Percentiles rank a stretch among this genome's conserved stretches.
Evolutionary conservation across 83 land plant species (phyloP).

Genomic region (Diphasiastrum complanatum): DNA sequence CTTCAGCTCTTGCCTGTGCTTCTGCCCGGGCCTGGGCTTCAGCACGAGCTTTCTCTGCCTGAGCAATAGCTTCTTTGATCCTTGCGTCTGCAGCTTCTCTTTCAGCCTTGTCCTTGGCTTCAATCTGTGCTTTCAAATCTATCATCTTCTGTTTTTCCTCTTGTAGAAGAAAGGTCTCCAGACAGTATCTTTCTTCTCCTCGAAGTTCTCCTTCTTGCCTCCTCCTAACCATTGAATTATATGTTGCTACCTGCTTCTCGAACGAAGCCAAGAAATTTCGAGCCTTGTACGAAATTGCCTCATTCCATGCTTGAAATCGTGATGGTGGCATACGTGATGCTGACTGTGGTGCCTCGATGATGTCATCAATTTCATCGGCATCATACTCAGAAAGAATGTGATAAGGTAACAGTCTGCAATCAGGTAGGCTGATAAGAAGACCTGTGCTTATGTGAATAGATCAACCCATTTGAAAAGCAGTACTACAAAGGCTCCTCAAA

Average conservation of each 20-base stretch:
- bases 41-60: slow-evolving; percentile 55
- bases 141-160: slow-evolving; percentile 55
- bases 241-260: slow-evolving; percentile 65
- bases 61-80: slow-evolving; percentile 48
- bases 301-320: slow-evolving; percentile 70
- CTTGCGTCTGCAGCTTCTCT: slow-evolving; percentile 53
- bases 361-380: slow-evolving; percentile 67
- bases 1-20: slow-evolving; percentile 37
- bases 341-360: slow-evolving; percentile 49
- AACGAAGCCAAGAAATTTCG: slow-evolving; percentile 56
- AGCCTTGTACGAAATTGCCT: slow-evolving; percentile 49
- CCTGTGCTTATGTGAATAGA: no score
- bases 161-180: slow-evolving; percentile 56
- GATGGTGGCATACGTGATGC: slow-evolving; percentile 46
- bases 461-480: no score
- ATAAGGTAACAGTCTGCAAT: slow-evolving; percentile 65
- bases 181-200: slow-evolving; percentile 48
- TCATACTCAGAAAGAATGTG: slow-evolving; percentile 82
- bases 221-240: slow-evolving; percentile 56
- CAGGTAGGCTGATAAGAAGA: no score
- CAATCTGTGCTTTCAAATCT: slow-evolving; percentile 51
- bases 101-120: slow-evolving; percentile 53
- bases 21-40: slow-evolving; percentile 45
- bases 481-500: no score
- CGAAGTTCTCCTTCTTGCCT: slow-evolving; percentile 57